Percentiles rank a stretch among this genome's conserved stretches.
Conservation (phyloP, 257 asterid species). For the Lycium ferocissimum region DNA sequence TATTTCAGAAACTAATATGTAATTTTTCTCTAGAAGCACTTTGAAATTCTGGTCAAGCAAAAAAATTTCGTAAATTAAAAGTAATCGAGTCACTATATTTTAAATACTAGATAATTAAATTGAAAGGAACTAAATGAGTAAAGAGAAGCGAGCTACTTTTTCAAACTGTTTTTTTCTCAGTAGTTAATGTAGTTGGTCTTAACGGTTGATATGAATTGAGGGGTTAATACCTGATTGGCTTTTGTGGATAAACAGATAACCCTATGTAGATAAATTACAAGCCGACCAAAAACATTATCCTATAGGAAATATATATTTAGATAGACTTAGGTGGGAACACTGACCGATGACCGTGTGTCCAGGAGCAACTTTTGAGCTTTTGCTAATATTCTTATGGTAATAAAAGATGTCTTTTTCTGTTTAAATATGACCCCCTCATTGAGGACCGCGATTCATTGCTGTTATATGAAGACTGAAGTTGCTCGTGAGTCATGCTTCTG, state of each 20-base stretch:
- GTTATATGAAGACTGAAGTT: not conserved
- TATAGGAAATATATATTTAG: not conserved
- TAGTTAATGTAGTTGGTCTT: conserved; percentile 19
- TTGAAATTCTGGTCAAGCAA: no score
- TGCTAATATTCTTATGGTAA: not conserved
- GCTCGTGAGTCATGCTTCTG: not conserved
- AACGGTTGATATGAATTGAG: conserved; percentile 1
- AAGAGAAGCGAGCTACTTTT: not conserved
- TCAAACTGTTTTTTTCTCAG: not conserved
- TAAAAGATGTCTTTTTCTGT: not conserved
- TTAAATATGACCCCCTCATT: not conserved
- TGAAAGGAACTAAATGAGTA: not conserved
- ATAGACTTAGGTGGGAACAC: not conserved
- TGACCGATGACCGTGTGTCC: not conserved
- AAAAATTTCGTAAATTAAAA: no score
- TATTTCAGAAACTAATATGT: no score
- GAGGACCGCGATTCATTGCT: not conserved
- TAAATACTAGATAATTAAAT: not conserved
- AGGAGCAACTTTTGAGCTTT: not conserved
- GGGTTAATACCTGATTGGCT: not conserved
- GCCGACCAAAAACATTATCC: conserved; percentile 27
- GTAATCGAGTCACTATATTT: not conserved
- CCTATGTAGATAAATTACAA: not conserved
- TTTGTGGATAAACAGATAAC: not conserved
- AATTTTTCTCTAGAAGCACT: no score